Base-by-base conservation (phyloP, 2,329 filamentous ascomycete species). In the Beauveria sp. region DNA sequence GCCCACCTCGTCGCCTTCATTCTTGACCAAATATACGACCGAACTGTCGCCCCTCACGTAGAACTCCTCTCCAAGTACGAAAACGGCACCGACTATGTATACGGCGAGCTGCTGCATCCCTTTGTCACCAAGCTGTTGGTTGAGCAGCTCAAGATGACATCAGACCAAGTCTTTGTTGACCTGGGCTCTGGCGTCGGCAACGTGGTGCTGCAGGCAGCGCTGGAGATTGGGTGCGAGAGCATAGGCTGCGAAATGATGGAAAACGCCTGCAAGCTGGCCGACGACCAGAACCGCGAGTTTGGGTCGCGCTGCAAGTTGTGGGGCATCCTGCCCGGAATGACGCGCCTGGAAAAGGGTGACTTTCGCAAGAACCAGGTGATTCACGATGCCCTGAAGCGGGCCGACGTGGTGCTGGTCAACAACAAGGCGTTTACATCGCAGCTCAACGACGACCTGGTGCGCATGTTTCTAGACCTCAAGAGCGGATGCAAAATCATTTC, bases 231-330 rank as follows among this genome's bases (percentile, higher is more conserved):
- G 20, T 96, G 92, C 72, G 91, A 96, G 71, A 93, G 89, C 73
- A 97, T 92, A 88, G 95, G 95, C 30, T 96, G 93, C 69, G 95
- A 99, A 74, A 91, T 96, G 81, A 96, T 97, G 91, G 83, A 88
- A 62, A 96, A 95, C 64, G 91, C 93, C 2, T 93, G 89, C 77
- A 86, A 87, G 61, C 83, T 96, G 38, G 95, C 91, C 8, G 85
- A 89, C 28, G 81, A 86, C 28, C 95, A 98, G 74, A 83, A 89
- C 66, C 81, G 82, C 42, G 95, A 99, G 73, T 96, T 99, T 68
- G 80, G 81, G 62, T 86, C 90, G n/a, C 85, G 95, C 42, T 93
- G 91, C 68, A 86, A 87, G 54, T 85, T 97, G 24, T 99, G 95
- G 95, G 93, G 93, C 12, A 80, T 99, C 62, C 81, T 84, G 20